A percentile compares a stretch with the other conserved stretches of the same genome.
Evolutionary conservation across 2,329 filamentous ascomycete genomes (phyloP).

Genomic region (Coccinonectria pachysandricola): DNA sequence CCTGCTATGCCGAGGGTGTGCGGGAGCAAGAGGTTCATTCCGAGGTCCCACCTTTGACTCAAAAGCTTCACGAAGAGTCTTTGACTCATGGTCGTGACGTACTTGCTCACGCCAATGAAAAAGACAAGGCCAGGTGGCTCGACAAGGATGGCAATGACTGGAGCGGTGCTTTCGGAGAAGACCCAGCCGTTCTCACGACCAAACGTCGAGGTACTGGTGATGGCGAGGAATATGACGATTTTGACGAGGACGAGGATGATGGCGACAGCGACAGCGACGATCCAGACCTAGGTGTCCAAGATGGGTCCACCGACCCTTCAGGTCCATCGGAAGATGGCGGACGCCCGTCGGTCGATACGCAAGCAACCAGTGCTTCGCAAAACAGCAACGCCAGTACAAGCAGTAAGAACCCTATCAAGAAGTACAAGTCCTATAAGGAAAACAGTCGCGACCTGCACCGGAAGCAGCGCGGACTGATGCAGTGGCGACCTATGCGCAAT

Average conservation of each 20-base stretch:
- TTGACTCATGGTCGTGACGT: slow-evolving; percentile 72
- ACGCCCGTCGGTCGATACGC: slow-evolving; percentile 27
- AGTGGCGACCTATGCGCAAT: slow-evolving; percentile 87
- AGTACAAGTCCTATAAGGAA: slow-evolving; percentile 53
- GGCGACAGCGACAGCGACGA: slow-evolving; percentile 25
- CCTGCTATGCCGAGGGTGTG: slow-evolving; percentile 80
- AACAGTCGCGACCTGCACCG: slow-evolving; percentile 68
- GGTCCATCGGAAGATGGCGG: slow-evolving; percentile 17
- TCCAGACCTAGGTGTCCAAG: slow-evolving; percentile 49
- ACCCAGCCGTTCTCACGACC: slow-evolving; percentile 47
- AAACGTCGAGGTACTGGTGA: slow-evolving; percentile 20
- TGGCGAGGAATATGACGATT: slow-evolving; percentile 31
- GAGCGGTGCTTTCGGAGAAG: slow-evolving; percentile 74
- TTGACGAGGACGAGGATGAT: slow-evolving; percentile 20
- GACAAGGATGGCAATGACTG: slow-evolving; percentile 73
- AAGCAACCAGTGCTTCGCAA: slow-evolving; percentile 21
- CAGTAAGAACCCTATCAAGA: slow-evolving; percentile 44
- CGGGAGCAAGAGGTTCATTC: slow-evolving; percentile 58
- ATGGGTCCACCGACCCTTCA: slow-evolving; percentile 32
- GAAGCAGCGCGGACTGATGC: slow-evolving; percentile 84
- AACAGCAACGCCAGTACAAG: slow-evolving; percentile 21
- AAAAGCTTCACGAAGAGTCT: slow-evolving; percentile 71
- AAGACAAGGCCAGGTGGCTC: slow-evolving; percentile 70
- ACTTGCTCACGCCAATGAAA: slow-evolving; percentile 58
- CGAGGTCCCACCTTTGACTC: slow-evolving; percentile 62